These are phyloP conservation scores for Hamamelis virginiana DNA, from an alignment of 164 flowering plant species.

Conservation along the genomic window DNA sequence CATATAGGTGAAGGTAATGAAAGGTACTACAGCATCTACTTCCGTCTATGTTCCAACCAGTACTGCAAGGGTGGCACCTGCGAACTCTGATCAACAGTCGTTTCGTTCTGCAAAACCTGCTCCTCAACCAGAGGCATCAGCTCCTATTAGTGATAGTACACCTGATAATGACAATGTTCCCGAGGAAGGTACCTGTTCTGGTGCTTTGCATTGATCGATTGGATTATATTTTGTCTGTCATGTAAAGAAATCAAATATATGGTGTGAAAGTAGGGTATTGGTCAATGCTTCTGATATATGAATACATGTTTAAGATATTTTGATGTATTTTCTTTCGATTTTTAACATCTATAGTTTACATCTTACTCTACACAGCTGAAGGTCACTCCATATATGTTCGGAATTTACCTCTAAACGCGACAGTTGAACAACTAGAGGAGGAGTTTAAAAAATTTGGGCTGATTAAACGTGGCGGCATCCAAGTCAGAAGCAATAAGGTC, in stretches of 20 bases:
- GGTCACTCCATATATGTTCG: slow-evolving; percentile 70
- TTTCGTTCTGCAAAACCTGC: slow-evolving; percentile 31
- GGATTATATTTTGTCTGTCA: no score
- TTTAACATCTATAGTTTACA: neutral
- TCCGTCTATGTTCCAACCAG: slow-evolving; percentile 20
- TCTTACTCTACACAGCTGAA: slow-evolving; percentile 41
- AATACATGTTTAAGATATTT: slow-evolving; percentile 3
- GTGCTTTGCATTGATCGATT: neutral
- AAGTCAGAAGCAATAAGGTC: slow-evolving; percentile 93
- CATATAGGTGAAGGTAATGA: slow-evolving; percentile 38
- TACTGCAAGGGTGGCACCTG: slow-evolving; percentile 19
- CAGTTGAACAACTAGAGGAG: slow-evolving; percentile 57
- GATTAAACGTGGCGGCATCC: slow-evolving; percentile 77
- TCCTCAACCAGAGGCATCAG: slow-evolving; percentile 25
- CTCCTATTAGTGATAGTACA: slow-evolving; percentile 23
- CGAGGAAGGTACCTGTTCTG: slow-evolving; percentile 30
- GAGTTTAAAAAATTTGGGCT: slow-evolving; percentile 79
- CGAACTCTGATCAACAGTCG: slow-evolving; percentile 23
- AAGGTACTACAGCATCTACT: slow-evolving; percentile 16
- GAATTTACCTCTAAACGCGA: slow-evolving; percentile 64
- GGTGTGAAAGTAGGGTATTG: neutral
- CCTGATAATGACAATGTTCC: slow-evolving; percentile 29
- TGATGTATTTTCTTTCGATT: neutral
- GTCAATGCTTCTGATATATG: no score
- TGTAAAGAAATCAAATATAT: neutral